Evolutionary conservation across 2,329 filamentous ascomycete genomes (phyloP).

Genomic region (Simplicillium sp.): DNA sequence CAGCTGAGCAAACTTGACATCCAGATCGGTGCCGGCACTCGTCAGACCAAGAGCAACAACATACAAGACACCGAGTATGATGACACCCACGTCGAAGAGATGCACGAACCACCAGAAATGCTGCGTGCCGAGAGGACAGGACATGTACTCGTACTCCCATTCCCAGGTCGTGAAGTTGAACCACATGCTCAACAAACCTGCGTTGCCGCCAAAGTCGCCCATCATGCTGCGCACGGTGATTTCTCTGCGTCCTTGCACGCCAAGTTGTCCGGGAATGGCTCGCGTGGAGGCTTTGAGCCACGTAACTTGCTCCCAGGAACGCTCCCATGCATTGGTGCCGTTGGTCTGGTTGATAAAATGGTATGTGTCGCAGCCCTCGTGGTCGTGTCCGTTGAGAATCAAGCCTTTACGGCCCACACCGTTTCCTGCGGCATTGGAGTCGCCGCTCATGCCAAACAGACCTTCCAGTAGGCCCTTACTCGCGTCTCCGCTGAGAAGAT

Average conservation of each 20-base stretch:
- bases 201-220: conserved; percentile 90
- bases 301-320: conserved; percentile 38
- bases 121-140: conserved; percentile 73
- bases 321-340: conserved; percentile 25
- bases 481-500: conserved; percentile 68
- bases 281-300: conserved; percentile 35
- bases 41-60: conserved; percentile 15
- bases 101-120: conserved; percentile 94
- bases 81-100: conserved; percentile 51
- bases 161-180: conserved; percentile 64
- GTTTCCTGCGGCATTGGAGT: conserved; percentile 43
- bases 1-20: conserved; percentile 12
- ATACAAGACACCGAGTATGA: conserved; percentile 21
- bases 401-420: conserved; percentile 66
- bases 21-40: conserved; percentile 23
- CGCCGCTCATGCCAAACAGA: conserved; percentile 67
- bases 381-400: conserved; percentile 88
- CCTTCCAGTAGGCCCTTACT: conserved; percentile 73
- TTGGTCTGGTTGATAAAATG: conserved; percentile 66
- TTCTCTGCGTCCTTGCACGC: conserved; percentile 63
- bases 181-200: conserved; percentile 81
- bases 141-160: conserved; percentile 75
- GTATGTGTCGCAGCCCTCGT: conserved; percentile 84
- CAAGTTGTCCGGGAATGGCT: conserved; percentile 29
- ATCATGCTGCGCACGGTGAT: conserved; percentile 97